A percentile compares a stretch with the other conserved stretches of the same genome.
Conservation (phyloP, 2,329 filamentous ascomycete species). For the Conoideocrella luteorostrata region DNA sequence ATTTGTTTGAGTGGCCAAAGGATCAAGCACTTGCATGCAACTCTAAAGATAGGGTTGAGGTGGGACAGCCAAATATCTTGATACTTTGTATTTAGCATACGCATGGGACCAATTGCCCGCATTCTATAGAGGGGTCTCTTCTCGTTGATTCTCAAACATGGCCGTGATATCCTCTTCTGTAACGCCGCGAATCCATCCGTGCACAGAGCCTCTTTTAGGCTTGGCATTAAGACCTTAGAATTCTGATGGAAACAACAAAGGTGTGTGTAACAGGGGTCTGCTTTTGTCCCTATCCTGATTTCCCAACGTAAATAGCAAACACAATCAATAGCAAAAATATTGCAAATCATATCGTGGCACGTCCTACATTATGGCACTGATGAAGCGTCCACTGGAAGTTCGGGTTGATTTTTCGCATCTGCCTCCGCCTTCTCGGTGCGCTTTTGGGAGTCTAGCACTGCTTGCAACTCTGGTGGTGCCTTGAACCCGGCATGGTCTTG, state of each 20-base stretch:
- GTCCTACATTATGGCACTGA: conserved; percentile 21
- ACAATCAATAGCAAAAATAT: background rate
- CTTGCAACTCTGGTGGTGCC: conserved; percentile 52
- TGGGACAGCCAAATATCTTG: too few relatives aligned
- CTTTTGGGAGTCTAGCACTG: conserved; percentile 51
- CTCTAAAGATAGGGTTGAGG: too few relatives aligned
- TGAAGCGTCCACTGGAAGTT: conserved; percentile 18
- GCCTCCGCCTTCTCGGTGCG: conserved; percentile 29
- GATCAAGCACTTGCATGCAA: too few relatives aligned
- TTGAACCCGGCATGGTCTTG: conserved; percentile 80
- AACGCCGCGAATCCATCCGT: background rate
- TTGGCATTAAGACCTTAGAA: background rate
- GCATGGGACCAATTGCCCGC: too few relatives aligned
- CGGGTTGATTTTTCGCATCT: conserved; percentile 16
- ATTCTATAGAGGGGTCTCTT: too few relatives aligned
- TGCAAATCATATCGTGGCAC: background rate
- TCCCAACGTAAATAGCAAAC: too few relatives aligned
- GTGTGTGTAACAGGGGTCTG: too few relatives aligned
- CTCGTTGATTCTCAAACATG: too few relatives aligned
- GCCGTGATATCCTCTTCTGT: background rate
- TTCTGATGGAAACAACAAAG: too few relatives aligned
- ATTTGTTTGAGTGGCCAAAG: too few relatives aligned
- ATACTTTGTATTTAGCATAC: too few relatives aligned
- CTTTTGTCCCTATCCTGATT: too few relatives aligned
- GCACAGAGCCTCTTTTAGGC: background rate